Evolutionary conservation across 2,329 filamentous ascomycete species (phyloP).

Genomic region (Huntiella decipiens): DNA sequence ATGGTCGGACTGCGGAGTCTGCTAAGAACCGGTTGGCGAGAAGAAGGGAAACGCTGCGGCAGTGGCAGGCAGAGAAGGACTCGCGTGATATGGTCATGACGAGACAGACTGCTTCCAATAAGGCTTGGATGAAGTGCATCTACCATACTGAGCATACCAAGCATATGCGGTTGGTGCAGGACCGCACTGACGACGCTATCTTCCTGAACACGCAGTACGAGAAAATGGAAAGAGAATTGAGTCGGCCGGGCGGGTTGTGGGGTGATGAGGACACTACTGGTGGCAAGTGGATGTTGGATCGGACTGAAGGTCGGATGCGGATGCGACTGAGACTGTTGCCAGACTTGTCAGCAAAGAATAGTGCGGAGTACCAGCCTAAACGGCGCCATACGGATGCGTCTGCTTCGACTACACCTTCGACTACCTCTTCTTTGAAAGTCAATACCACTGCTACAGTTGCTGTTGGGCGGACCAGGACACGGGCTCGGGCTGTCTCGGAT

Average conservation of each 20-base stretch:
- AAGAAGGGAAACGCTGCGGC: slow-evolving; percentile 62
- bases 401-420: slow-evolving; percentile 1
- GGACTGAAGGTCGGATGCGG: slow-evolving; percentile 85
- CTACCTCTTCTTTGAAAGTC: slow-evolving; percentile 20
- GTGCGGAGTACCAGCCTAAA: slow-evolving; percentile 64
- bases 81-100: slow-evolving; percentile 52
- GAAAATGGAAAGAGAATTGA: slow-evolving; percentile 61
- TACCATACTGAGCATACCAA: slow-evolving; percentile 83
- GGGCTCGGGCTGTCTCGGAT: slow-evolving; percentile 8
- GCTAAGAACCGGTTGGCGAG: slow-evolving; percentile 51
- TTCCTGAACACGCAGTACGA: slow-evolving; percentile 60
- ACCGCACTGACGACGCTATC: slow-evolving; percentile 74
- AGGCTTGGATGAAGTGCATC: slow-evolving; percentile 89
- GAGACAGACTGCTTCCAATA: slow-evolving; percentile 72
- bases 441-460: slow-evolving; percentile 14
- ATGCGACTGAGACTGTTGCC: slow-evolving; percentile 81
- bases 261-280: slow-evolving; percentile 26
- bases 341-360: slow-evolving; percentile 47
- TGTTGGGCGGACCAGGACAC: slow-evolving; percentile 3
- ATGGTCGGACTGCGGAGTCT: slow-evolving; percentile 58
- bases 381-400: slow-evolving; percentile 35
- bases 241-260: slow-evolving; percentile 47
- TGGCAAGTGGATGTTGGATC: slow-evolving; percentile 77
- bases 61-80: slow-evolving; percentile 55
- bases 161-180: slow-evolving; percentile 72